These are phyloP conservation scores for Omphalotus guepiniiformis DNA, from an alignment of 768 basidiomycete species.

Conservation along the genomic window DNA sequence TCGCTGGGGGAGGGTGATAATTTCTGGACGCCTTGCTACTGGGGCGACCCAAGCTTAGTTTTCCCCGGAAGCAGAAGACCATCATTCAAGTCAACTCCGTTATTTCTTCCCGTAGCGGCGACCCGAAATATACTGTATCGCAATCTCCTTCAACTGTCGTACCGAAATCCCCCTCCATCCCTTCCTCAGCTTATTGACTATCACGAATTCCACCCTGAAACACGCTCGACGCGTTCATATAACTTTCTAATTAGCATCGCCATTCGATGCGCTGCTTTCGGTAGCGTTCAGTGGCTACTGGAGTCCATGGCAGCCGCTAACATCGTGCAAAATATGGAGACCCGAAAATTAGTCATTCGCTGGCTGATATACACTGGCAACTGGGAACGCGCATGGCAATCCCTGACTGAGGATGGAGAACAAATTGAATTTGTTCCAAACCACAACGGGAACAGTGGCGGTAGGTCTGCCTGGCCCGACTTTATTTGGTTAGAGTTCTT, in stretches of 20 bases:
- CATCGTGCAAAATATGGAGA: conserved; percentile 45
- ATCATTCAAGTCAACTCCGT: conserved; percentile 3
- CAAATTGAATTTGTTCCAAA: conserved; percentile 4
- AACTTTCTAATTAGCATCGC: conserved; percentile 44
- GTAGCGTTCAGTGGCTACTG: conserved; percentile 42
- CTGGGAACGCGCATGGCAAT: conserved; percentile 57
- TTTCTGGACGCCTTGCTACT: not conserved
- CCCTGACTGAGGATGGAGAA: not conserved
- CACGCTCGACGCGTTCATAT: conserved; percentile 41
- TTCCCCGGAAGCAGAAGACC: conserved; percentile 4
- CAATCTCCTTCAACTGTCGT: conserved; percentile 32
- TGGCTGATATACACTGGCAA: conserved; percentile 50
- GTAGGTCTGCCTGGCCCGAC: conserved; percentile 31
- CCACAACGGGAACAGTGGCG: not conserved
- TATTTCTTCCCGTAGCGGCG: conserved; percentile 23
- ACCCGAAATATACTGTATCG: conserved; percentile 32
- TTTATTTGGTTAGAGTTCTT: conserved; percentile 63
- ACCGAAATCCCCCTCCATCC: conserved; percentile 19
- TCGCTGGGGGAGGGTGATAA: not conserved
- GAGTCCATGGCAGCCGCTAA: conserved; percentile 39
- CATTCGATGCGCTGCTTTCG: conserved; percentile 46
- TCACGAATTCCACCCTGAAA: conserved; percentile 34
- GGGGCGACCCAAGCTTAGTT: conserved; percentile 2
- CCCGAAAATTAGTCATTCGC: conserved; percentile 52
- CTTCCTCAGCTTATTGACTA: conserved; percentile 44